Evolutionary conservation across 148 eudicot genomes (phyloP).

Genomic region (Diospyros kaki): DNA sequence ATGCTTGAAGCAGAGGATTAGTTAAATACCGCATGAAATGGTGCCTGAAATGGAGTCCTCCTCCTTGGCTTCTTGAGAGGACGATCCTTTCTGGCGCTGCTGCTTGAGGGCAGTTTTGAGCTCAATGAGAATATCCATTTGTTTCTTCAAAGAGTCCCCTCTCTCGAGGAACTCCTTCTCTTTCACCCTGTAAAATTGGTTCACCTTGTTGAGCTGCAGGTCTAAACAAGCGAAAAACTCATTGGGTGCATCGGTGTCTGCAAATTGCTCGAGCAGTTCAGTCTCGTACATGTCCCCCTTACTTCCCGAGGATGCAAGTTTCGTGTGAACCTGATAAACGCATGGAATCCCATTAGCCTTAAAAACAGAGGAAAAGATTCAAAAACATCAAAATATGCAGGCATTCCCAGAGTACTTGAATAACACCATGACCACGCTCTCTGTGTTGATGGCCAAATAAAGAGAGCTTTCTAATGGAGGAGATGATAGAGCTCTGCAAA

Average conservation of each 20-base stretch:
- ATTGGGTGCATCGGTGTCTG: slow-evolving; percentile 58
- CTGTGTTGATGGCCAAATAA: slow-evolving; percentile 38
- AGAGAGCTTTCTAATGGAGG: slow-evolving; percentile 52
- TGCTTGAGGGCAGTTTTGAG: slow-evolving; percentile 48
- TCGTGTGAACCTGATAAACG: slow-evolving; percentile 63
- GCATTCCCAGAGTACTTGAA: slow-evolving; percentile 47
- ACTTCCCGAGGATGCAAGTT: slow-evolving; percentile 57
- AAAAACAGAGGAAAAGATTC: background rate
- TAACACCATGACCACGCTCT: slow-evolving; percentile 45
- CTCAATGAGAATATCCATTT: slow-evolving; percentile 66
- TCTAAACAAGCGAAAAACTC: slow-evolving; percentile 80
- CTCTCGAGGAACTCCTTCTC: slow-evolving; percentile 84
- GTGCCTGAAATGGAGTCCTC: slow-evolving; percentile 74
- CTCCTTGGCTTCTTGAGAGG: slow-evolving; percentile 35
- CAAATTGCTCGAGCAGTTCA: slow-evolving; percentile 75
- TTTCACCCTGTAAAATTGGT: slow-evolving; percentile 63
- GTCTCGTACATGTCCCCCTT: slow-evolving; percentile 71
- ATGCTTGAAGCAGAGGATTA: too few species aligned
- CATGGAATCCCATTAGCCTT: slow-evolving; percentile 19
- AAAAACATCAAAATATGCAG: background rate
- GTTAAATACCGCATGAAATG: slow-evolving; percentile 55
- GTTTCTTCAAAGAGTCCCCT: slow-evolving; percentile 65
- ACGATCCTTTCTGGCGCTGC: slow-evolving; percentile 29
- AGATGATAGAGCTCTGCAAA: slow-evolving; percentile 31
- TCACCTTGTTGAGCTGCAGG: slow-evolving; percentile 90